Evolutionary conservation across 2,329 filamentous ascomycete genomes (phyloP), one percentile per base, ranked within the genome.

Genomic region (Aureobasidium zeae): DNA sequence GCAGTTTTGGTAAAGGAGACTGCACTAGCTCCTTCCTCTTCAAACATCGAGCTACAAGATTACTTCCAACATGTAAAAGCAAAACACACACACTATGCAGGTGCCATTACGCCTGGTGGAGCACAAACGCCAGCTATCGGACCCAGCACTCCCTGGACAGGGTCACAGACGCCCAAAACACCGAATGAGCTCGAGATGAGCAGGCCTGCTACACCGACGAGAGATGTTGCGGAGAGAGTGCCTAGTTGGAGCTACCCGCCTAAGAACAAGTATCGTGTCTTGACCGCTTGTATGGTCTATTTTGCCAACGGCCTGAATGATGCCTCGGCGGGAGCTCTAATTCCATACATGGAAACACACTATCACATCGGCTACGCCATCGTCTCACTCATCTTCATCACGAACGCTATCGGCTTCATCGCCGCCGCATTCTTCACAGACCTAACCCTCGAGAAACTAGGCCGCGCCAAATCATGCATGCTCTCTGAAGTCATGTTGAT

Each of bases 381-480:
- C 7, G 83, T 91, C 2, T 89, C 86, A 2, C 67, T 89, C 26
- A 84, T 93, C 55, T 93, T 91, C 65, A 74, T 91, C 21, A 76
- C 80, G 32, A 84, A 84, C 53, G 84, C 86, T 0, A 51, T 81
- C 4, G 86, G 86, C 12, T 93, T 86, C 64, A 79, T 93, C 55
- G 60, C 72, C 10, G 81, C 82, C 1, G 85, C 85, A 1, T 74
- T 80, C 26, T 69, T 81, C 49, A 73, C 81, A n/a, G 80, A 87
- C 54, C 61, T 65, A 1, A 65, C 87, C 3, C 71, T 79, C 43
- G 63, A 65, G 5, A 72, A 72, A 15, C 62, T 87, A 2, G 84
- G 86, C 6, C 73, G 81, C 35, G 77, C 77, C 4, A 77, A 71
- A 52, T 72, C 77, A 1, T 67, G 86, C 19, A 74, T 78, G 25